Evolutionary conservation across 2,329 filamentous ascomycete genomes (phyloP).

Genomic region (Chalara sp.): DNA sequence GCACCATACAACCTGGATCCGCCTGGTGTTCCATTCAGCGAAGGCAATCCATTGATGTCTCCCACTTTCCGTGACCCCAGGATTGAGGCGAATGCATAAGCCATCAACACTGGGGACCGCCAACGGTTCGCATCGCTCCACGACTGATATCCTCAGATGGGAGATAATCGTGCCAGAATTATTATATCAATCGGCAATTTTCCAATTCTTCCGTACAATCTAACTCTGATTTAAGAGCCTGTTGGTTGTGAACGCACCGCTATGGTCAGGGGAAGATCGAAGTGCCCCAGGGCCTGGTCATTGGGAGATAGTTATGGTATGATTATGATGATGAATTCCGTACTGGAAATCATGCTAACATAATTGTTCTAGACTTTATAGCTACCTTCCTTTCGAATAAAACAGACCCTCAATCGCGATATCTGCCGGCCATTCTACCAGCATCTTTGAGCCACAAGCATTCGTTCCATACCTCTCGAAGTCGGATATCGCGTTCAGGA

Average conservation of each 20-base stretch:
- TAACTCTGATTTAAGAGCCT: neutral
- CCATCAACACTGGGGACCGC: too few species aligned
- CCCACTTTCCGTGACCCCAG: too few species aligned
- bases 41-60: too few species aligned
- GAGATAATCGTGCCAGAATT: neutral
- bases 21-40: too few species aligned
- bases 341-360: slow-evolving; percentile 2
- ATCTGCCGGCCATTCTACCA: neutral
- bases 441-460: slow-evolving; percentile 3
- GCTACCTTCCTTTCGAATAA: slow-evolving; percentile 18
- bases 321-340: neutral
- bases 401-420: neutral
- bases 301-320: slow-evolving; percentile 27
- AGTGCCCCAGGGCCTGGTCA: slow-evolving; percentile 16
- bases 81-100: too few species aligned
- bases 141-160: too few species aligned
- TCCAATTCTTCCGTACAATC: neutral
- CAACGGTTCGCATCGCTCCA: too few species aligned
- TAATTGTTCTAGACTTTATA: slow-evolving; percentile 21
- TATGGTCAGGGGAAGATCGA: neutral
- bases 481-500: neutral
- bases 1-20: too few species aligned
- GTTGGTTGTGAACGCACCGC: neutral
- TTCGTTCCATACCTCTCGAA: slow-evolving; percentile 5
- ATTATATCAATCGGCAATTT: neutral